Evolutionary conservation across 345 rosid genomes (phyloP), one percentile per base, ranked within the genome.

Genomic region (Noccaea caerulescens): DNA sequence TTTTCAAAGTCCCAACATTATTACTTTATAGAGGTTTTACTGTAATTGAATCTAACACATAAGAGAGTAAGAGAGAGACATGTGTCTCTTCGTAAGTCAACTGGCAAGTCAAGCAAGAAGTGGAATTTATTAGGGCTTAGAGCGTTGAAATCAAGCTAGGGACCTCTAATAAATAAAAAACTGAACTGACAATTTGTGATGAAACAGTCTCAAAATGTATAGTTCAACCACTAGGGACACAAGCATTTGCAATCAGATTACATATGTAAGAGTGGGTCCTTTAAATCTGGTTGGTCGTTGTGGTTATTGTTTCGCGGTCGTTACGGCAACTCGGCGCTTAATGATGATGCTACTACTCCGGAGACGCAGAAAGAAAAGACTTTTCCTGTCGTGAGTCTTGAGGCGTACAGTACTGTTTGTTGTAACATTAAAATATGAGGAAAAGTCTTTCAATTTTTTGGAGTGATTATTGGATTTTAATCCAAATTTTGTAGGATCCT

Each of bases 51-150:
- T 36, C 32, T 69, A 58, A 49, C 42, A 58, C 14, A 39, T 10
- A 14, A 10, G 57, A 45, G 14, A 34, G 7, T 30, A 23, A 14
- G 38, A 20, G 72, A 45, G 37, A 47, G 16, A 37, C 58, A 44
- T 23, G 14, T 58, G 38, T 25, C 32, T 47, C 51, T 37, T 69
- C 66, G 6, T 49, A 25, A 58, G 67, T 50, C 50, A 30, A 37
- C 51, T 59, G 59, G 57, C 53, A 60, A 39, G 60, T 49, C 52
- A 70, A 55, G 13, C 51, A 39, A 59, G 6, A 20, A 3, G 59
- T 58, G n/a, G 33, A 30, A 13, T 42, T 42, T 33, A 41, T 52
- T 32, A 42, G 43, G 63, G 42, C 9, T 33, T 32, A 64, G 34
- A 32, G 1, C 23, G 36, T 50, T 51, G 37, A 43, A 25, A 65